Conservation (phyloP, 2,329 filamentous ascomycete genomes). For the Claviceps sp. region DNA sequence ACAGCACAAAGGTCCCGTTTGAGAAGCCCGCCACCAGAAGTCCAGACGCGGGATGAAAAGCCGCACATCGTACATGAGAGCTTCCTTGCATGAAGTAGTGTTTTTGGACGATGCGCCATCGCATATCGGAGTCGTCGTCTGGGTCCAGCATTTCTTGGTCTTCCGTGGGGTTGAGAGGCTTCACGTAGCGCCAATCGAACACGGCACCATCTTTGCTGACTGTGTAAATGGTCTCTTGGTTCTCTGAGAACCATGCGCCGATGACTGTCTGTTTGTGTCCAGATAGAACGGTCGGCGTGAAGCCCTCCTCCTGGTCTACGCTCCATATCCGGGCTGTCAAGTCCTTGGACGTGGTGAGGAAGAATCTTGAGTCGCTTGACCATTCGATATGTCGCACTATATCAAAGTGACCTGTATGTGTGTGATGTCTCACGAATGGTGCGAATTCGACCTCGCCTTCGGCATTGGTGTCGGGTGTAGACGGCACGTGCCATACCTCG, state of each 20-base stretch:
- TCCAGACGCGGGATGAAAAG: conserved; percentile 75
- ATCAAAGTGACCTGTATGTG: conserved; percentile 82
- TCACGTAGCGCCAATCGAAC: conserved; percentile 82
- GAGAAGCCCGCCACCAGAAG: conserved; percentile 96
- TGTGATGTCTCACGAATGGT: conserved; percentile 79
- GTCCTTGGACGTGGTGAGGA: conserved; percentile 84
- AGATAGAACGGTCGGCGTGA: conserved; percentile 76
- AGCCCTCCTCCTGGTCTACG: conserved; percentile 71
- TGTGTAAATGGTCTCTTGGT: conserved; percentile 93
- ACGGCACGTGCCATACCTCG: conserved; percentile 93
- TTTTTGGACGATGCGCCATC: conserved; percentile 82
- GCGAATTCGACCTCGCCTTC: conserved; percentile 86
- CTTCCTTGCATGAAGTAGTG: conserved; percentile 92
- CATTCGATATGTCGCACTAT: conserved; percentile 76
- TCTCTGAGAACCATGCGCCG: conserved; percentile 91
- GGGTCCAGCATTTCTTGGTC: conserved; percentile 48
- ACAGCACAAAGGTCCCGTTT: conserved; percentile 83
- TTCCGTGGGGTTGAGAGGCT: conserved; percentile 40
- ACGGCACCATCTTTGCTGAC: conserved; percentile 95
- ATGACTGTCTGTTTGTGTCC: conserved; percentile 85
- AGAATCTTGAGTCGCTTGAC: conserved; percentile 93
- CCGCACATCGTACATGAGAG: conserved; percentile 77
- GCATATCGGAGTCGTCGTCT: conserved; percentile 50
- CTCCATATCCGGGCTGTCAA: conserved; percentile 93
- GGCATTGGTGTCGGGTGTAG: conserved; percentile 65